Base-by-base conservation (phyloP, 2,329 filamentous ascomycete species). In the Diaporthe australafricana region DNA sequence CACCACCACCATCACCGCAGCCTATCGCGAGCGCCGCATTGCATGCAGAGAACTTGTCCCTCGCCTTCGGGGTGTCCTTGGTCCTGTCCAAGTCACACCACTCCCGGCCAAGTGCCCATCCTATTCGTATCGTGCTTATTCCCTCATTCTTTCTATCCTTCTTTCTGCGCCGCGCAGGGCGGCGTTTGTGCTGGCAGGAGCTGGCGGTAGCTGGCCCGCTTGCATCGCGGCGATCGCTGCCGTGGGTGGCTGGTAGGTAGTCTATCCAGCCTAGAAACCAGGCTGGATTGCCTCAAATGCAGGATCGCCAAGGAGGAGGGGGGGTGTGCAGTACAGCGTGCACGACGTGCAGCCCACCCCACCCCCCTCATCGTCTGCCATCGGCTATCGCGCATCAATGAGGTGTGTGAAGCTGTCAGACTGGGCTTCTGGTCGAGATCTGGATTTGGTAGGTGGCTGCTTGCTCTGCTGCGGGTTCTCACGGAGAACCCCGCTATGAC, bases 361-460 rank as follows among this genome's bases (percentile, higher is more conserved):
- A 63, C 57, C 38, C 32, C 60, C 30, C 45, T 48, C 60, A 65
- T 65, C 45, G 60, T 30, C 45, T 65, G 30, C 45, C 40, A 53
- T 69, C 67, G 67, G 67, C 47, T 69, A 69, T 69, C 67, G 67
- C 67, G 67, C 53, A 69, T 69, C 67, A 42, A 42, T 48, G 67
- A 48, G 32, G 53, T 35, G 22, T 52, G 50, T 45, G 35, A 68
- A 55, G 50, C 25, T 38, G 38, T 60, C 53, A 57, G 45, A 27
- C 42, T 35, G 20, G 20, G 40, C 40, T 9, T 30, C 40, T 65
- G 60, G 60, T 50, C 45, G 12, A 65, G 60, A 38, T 65, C 45
- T 65, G 45, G 60, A 50, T 65, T 65, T 48, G 60, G 60, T 50
- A 65, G 30, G 57, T 62, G 40, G 57, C 25, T 62, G 20, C 57